Base-by-base conservation (phyloP, 805 yeast species). In the Millerozyma miso region DNA sequence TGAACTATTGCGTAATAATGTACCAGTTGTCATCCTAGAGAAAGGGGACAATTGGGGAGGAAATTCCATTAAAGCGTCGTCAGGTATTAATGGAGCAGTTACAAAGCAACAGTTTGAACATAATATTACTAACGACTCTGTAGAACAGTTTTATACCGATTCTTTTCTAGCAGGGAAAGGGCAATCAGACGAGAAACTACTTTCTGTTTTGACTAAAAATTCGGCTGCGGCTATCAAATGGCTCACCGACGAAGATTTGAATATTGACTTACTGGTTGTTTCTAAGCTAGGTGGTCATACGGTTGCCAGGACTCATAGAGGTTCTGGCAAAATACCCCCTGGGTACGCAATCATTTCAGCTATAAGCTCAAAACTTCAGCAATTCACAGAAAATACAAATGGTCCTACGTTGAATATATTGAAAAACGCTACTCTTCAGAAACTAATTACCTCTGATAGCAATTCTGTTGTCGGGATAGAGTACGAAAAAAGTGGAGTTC, bases 61-160 rank as follows among this genome's bases (percentile, higher is more conserved):
- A 4, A 80, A 80, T 49, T 79, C 83, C 2, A 69, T 72, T 42
- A 79, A 78, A 57, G 85, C 85, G 0, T 76, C 82, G 3, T 74
- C 81, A 18, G 85, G 85, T 17, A 79, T 80, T 42, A 79, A 79
- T 55, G 74, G 72, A 1, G 69, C 51, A 0, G 63, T 63, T 3
- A 65, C 73, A 0, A 43, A 41, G 16, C 60, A 40, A 37, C 71
- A 67, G 39, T 15, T n/a, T 8, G 7, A 7, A 15, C 38, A 44
- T 3, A 33, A 38, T 2, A 52, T 50, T 5, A 29, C 34, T 12
- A 50, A 49, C 4, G 73, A 69, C 43, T 51, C 65, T 4, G 48
- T 53, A 3, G 58, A 52, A 4, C 14, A 35, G 4, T 69, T 69
- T 39, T 40, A 41, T 3, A 16, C 47, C 3, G 74, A 69, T 47